Evolutionary conservation across 2,329 filamentous ascomycete genomes (phyloP).

Genomic region (Sclerotinia trifoliorum): DNA sequence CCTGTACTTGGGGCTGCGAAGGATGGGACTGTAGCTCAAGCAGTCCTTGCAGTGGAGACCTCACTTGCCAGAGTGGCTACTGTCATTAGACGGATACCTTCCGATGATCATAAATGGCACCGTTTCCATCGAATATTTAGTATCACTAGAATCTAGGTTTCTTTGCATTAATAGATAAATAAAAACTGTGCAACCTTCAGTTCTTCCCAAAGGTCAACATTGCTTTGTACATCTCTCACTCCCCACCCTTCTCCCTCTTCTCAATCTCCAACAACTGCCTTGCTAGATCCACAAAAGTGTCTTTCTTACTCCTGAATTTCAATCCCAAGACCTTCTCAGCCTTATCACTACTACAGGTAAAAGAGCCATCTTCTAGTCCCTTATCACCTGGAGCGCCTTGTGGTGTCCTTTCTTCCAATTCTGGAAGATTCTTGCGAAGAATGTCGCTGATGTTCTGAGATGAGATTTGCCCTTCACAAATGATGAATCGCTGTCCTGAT

Average conservation of each 20-base stretch:
- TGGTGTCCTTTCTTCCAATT: conserved; percentile 50
- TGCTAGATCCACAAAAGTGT: conserved; percentile 35
- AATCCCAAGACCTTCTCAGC: conserved; percentile 27
- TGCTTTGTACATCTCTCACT: neutral
- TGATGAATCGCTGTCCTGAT: conserved; percentile 60
- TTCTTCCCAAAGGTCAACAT: neutral
- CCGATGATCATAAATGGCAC: too few relatives aligned
- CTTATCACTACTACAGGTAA: conserved; percentile 25
- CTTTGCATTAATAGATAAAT: neutral
- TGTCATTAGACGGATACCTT: neutral
- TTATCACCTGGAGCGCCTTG: conserved; percentile 40
- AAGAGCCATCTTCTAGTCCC: conserved; percentile 22
- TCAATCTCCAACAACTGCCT: conserved; percentile 33
- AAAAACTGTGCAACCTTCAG: neutral
- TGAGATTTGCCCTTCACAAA: conserved; percentile 57
- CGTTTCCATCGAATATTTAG: neutral
- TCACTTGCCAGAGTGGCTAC: conserved; percentile 8
- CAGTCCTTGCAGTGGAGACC: conserved; percentile 8
- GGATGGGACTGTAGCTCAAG: conserved; percentile 21
- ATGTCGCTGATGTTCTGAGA: conserved; percentile 58
- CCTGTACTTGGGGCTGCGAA: conserved; percentile 20
- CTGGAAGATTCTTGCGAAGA: conserved; percentile 52
- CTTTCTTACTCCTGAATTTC: conserved; percentile 27
- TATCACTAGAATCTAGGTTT: neutral
- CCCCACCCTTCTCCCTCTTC: neutral